Evolutionary conservation across 106 monocot genomes (phyloP).

Genomic region (Cymbidium sinense): DNA sequence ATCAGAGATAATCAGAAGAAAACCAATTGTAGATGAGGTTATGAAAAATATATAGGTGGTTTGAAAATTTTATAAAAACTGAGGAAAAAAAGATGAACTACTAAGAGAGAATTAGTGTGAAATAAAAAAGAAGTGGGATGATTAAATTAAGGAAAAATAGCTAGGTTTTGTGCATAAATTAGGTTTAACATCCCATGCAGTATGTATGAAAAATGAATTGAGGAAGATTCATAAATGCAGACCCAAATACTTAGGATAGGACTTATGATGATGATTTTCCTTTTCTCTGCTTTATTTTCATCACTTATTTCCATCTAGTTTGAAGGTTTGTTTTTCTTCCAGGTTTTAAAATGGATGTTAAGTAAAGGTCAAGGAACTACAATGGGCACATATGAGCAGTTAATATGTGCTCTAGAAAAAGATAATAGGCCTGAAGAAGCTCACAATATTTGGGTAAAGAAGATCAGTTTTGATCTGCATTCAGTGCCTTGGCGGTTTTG

Average conservation of each 20-base stretch:
- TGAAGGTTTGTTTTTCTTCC: not conserved
- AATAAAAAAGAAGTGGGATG: not conserved
- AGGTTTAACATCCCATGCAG: not conserved
- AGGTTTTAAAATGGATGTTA: constrained; percentile 98
- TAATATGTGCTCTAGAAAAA: constrained; percentile 89
- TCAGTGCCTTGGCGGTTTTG: constrained; percentile 92
- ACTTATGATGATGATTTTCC: not conserved
- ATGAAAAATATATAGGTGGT: not conserved
- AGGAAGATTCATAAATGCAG: not conserved
- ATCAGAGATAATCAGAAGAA: not conserved
- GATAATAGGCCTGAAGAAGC: constrained; percentile 94
- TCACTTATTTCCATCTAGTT: not conserved
- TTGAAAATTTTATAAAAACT: not conserved
- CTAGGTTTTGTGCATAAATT: not conserved
- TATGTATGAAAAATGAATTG: not conserved
- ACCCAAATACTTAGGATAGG: not conserved
- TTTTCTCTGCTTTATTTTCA: not conserved
- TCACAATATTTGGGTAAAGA: constrained; percentile 75
- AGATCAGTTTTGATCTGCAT: constrained; percentile 69
- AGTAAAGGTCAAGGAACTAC: constrained; percentile 97
- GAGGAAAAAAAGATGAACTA: not conserved
- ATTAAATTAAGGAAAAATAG: not conserved
- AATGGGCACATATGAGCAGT: constrained; percentile 84
- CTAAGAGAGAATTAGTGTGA: not conserved
- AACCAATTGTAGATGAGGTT: not conserved